Evolutionary conservation across 176 grass and related monocot genomes (phyloP).

Genomic region (Oryza officinalis): DNA sequence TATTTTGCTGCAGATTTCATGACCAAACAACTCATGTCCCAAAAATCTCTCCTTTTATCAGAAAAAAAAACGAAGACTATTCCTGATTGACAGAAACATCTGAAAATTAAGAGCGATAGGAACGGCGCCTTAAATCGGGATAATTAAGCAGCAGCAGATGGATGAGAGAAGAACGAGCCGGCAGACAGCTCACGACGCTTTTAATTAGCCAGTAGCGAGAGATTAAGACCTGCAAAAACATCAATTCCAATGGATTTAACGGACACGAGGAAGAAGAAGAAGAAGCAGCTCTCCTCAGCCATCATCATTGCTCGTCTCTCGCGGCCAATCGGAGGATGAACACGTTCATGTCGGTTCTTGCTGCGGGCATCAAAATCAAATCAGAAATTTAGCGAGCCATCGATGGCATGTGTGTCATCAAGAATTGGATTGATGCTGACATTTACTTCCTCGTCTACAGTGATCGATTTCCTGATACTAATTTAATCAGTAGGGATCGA

Average conservation of each 20-base stretch:
- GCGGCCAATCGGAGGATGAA: background rate
- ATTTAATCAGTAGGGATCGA: background rate
- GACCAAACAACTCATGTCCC: background rate
- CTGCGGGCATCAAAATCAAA: constrained; percentile 11
- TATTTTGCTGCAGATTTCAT: background rate
- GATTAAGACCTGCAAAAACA: background rate
- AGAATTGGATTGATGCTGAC: background rate
- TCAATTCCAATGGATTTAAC: background rate
- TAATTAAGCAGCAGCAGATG: background rate
- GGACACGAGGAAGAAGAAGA: background rate
- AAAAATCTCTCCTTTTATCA: background rate
- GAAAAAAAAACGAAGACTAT: background rate
- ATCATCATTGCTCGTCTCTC: background rate
- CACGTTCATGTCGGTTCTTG: background rate
- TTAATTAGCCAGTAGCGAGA: background rate
- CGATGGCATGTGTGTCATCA: constrained; percentile 10
- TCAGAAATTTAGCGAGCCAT: background rate
- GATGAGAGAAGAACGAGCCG: background rate
- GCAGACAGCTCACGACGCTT: background rate
- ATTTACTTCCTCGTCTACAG: background rate
- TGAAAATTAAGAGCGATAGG: background rate
- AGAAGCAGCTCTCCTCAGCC: background rate
- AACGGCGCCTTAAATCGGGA: background rate
- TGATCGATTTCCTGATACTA: background rate
- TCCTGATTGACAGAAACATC: background rate